phyloP scores from a whole-genome alignment of 1,139 yeast species.

The Kurtzmaniella quercitrusa region DNA sequence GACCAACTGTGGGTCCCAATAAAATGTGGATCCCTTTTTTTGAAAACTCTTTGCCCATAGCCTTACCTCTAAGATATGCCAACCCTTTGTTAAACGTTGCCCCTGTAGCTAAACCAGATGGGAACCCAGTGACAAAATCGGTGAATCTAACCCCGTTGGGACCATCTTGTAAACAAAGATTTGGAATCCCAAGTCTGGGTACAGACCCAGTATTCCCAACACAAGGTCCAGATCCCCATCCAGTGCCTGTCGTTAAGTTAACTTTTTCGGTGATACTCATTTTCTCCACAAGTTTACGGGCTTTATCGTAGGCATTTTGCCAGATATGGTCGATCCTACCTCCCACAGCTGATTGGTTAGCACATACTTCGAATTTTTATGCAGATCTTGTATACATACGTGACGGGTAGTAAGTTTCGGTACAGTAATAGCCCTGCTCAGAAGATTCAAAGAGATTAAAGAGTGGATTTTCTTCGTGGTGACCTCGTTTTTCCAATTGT shows the following conservation, averaged over 20 bases:
- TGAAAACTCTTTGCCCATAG: slow-evolving; percentile 53
- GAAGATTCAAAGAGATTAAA: slow-evolving; percentile 23
- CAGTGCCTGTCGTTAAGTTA: slow-evolving; percentile 62
- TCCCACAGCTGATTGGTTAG: slow-evolving; percentile 27
- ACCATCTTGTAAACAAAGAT: slow-evolving; percentile 62
- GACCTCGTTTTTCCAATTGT: slow-evolving; percentile 24
- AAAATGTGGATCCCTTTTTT: slow-evolving; percentile 58
- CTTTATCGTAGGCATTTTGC: slow-evolving; percentile 55
- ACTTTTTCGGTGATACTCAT: slow-evolving; percentile 59
- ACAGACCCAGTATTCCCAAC: slow-evolving; percentile 61
- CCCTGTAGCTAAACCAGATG: slow-evolving; percentile 58
- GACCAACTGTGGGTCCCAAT: slow-evolving; percentile 61
- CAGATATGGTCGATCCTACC: slow-evolving; percentile 45
- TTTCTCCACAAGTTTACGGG: slow-evolving; percentile 47
- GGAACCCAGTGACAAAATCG: slow-evolving; percentile 54
- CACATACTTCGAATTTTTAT: no score
- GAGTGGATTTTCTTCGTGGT: slow-evolving; percentile 32
- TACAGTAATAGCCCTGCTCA: slow-evolving; percentile 21
- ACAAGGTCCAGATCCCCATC: slow-evolving; percentile 63
- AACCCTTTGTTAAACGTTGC: slow-evolving; percentile 54
- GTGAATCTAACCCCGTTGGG: slow-evolving; percentile 60
- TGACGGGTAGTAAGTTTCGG: slow-evolving; percentile 31
- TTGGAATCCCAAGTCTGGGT: slow-evolving; percentile 52
- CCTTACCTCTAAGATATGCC: slow-evolving; percentile 50
- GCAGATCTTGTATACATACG: slow-evolving; percentile 35